phyloP scores from a whole-genome alignment of 2,329 filamentous ascomycete species.

The Scleromitrula shiraiana region DNA sequence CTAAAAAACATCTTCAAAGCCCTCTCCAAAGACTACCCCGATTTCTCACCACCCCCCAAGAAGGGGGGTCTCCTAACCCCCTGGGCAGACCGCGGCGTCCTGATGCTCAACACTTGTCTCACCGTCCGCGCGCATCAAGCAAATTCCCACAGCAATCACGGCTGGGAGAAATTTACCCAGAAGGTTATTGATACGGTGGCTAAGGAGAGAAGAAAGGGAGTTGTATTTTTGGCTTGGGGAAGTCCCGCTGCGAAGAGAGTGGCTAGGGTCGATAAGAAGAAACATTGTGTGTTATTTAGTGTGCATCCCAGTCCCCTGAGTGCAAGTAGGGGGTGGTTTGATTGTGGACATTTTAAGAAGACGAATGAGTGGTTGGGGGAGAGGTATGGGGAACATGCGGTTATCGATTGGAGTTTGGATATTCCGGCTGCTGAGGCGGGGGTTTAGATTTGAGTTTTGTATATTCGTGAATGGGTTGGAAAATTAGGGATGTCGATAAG shows the following conservation, averaged over 20 bases:
- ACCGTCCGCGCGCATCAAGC: constrained; percentile 87
- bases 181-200: constrained; percentile 83
- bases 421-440: background rate
- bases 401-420: constrained; percentile 74
- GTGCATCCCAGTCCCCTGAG: constrained; percentile 93
- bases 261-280: constrained; percentile 59
- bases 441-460: background rate
- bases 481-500: background rate
- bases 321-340: constrained; percentile 73
- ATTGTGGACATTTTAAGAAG: constrained; percentile 72
- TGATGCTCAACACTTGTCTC: constrained; percentile 90
- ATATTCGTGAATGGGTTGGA: background rate
- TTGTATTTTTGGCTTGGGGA: constrained; percentile 95
- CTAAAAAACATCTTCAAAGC: constrained; percentile 90
- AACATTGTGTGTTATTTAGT: constrained; percentile 75
- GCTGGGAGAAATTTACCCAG: constrained; percentile 92
- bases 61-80: constrained; percentile 77
- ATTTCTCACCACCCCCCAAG: constrained; percentile 66
- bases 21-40: constrained; percentile 80
- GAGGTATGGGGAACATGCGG: constrained; percentile 70
- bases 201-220: constrained; percentile 65
- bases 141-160: constrained; percentile 75
- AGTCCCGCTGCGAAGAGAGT: constrained; percentile 75
- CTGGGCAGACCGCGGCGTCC: constrained; percentile 88
- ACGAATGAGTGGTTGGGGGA: constrained; percentile 77